Percentiles rank a stretch among this genome's conserved stretches.
Conservation (phyloP, 345 rosid genomes). For the Boechera divaricarpa region DNA sequence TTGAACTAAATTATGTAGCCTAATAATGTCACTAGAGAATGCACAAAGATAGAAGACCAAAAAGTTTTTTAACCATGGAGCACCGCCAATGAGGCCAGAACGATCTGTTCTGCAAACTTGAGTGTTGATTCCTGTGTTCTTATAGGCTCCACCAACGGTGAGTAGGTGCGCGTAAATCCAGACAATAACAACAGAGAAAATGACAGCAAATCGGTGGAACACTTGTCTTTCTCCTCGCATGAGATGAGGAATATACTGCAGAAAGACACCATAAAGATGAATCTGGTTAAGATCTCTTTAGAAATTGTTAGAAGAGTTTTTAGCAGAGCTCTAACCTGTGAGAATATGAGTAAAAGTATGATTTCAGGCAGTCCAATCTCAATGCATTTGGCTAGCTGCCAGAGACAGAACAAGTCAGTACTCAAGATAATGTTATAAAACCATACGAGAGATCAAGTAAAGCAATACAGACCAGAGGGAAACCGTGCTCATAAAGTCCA, state of each 20-base stretch:
- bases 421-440: constrained; percentile 1
- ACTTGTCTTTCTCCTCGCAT: constrained; percentile 65
- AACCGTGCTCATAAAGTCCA: constrained; percentile 92
- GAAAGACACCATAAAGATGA: neutral
- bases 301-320: neutral
- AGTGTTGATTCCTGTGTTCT: constrained; percentile 63
- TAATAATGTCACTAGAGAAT: neutral
- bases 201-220: constrained; percentile 84
- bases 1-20: neutral
- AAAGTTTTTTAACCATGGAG: constrained; percentile 76
- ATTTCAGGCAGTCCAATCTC: constrained; percentile 95
- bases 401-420: constrained; percentile 29
- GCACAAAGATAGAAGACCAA: neutral
- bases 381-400: constrained; percentile 85
- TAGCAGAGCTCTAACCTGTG: constrained; percentile 63
- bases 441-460: neutral
- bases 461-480: constrained; percentile 72
- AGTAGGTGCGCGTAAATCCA: constrained; percentile 97
- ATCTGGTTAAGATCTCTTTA: neutral
- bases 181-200: constrained; percentile 81
- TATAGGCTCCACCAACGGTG: constrained; percentile 94
- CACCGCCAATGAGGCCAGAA: constrained; percentile 77
- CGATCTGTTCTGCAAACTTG: constrained; percentile 91
- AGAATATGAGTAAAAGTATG: constrained; percentile 74
- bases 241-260: constrained; percentile 84